Evolutionary conservation across 352 stramenopile species (phyloP).

Genomic region (Pythium vanterpoolii): DNA sequence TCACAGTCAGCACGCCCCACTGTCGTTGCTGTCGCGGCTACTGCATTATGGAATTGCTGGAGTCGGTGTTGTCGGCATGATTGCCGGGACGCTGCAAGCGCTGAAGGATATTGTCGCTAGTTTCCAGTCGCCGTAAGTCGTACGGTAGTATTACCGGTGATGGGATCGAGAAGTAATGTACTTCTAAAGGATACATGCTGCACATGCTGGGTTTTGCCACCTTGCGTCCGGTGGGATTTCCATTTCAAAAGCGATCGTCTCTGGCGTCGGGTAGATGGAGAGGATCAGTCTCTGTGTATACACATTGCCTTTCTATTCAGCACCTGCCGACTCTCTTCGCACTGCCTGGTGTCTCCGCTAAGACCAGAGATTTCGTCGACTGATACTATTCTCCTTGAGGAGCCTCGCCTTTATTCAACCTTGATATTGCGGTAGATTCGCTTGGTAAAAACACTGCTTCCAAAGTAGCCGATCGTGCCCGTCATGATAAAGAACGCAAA

Average conservation of each 20-base stretch:
- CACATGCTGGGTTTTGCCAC: background rate
- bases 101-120: constrained; percentile 45
- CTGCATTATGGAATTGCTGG: constrained; percentile 49
- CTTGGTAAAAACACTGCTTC: constrained; percentile 92
- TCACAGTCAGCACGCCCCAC: constrained; percentile 18
- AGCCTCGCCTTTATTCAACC: constrained; percentile 71
- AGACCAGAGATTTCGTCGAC: background rate
- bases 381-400: background rate
- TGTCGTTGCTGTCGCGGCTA: constrained; percentile 36
- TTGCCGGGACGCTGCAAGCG: constrained; percentile 57
- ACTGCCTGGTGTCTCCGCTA: too few species aligned
- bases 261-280: background rate
- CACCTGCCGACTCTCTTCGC: too few species aligned
- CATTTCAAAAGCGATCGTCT: background rate
- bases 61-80: constrained; percentile 62
- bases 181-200: constrained; percentile 1
- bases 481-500: constrained; percentile 93
- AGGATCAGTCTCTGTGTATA: background rate
- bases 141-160: background rate
- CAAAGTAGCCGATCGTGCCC: constrained; percentile 88
- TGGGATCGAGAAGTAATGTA: background rate
- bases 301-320: background rate
- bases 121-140: constrained; percentile 12
- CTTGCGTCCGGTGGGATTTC: constrained; percentile 1
- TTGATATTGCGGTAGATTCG: constrained; percentile 96